Percentiles rank a stretch among this genome's conserved stretches.
These are phyloP conservation scores for Prorocentrum cordatum DNA, from an alignment of 169 alveolate species.

Conservation along the genomic window DNA sequence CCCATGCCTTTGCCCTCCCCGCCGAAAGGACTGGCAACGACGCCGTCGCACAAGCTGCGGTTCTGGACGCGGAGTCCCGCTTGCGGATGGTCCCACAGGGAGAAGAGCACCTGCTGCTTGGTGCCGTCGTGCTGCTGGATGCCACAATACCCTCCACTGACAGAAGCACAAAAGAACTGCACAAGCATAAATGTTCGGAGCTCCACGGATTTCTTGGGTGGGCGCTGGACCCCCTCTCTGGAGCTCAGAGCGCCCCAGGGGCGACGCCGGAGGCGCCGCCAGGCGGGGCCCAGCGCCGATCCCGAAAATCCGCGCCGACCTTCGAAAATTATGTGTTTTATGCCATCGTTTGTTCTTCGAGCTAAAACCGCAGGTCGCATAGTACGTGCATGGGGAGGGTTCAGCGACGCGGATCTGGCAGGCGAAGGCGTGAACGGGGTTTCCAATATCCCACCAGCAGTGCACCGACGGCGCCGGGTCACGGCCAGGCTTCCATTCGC, in stretches of 20 bases:
- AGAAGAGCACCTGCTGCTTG: slow-evolving; percentile 41
- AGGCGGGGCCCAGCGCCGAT: too few species aligned
- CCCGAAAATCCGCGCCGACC: too few species aligned
- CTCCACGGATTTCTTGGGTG: too few species aligned
- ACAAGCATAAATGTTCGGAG: not conserved
- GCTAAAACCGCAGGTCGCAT: slow-evolving; percentile 27
- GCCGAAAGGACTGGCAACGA: slow-evolving; percentile 10
- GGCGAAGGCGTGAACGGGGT: slow-evolving; percentile 31
- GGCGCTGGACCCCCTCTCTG: too few species aligned
- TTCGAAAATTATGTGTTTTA: too few species aligned
- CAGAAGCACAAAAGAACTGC: not conserved
- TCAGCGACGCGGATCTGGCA: not conserved
- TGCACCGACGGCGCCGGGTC: too few species aligned
- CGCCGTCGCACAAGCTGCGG: not conserved
- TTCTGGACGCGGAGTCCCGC: not conserved
- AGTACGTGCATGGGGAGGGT: slow-evolving; percentile 23
- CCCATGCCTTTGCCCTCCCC: slow-evolving; percentile 65
- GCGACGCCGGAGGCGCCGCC: too few species aligned
- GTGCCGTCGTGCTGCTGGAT: slow-evolving; percentile 50
- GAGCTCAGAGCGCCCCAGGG: too few species aligned
- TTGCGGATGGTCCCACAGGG: slow-evolving; percentile 40
- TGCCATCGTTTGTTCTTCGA: too few species aligned
- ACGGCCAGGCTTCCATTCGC: too few species aligned
- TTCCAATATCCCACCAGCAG: too few species aligned
- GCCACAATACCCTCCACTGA: slow-evolving; percentile 14